These are phyloP conservation scores for Neonectria coccinea DNA, from an alignment of 2,329 filamentous ascomycete species.

Conservation along the genomic window DNA sequence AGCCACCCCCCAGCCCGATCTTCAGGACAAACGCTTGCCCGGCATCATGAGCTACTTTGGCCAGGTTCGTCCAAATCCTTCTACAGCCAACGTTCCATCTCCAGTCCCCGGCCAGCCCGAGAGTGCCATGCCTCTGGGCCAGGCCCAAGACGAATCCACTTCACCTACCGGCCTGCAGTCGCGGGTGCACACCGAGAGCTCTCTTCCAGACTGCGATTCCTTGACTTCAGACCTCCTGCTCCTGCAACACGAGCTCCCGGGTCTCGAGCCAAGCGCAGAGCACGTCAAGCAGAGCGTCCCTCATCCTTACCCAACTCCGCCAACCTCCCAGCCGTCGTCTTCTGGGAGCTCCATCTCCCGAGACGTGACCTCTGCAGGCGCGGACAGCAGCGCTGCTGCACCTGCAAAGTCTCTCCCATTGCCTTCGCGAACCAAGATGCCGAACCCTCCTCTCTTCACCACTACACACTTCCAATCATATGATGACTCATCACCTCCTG, in stretches of 20 bases:
- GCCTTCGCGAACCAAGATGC: conserved; percentile 38
- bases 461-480: conserved; percentile 44
- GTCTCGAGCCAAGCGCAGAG: conserved; percentile 39
- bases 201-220: conserved; percentile 37
- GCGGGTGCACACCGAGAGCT: conserved; percentile 44
- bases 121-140: conserved; percentile 44
- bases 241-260: conserved; percentile 43
- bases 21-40: conserved; percentile 92
- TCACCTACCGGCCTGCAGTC: conserved; percentile 49
- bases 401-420: conserved; percentile 37
- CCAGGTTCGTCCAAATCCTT: conserved; percentile 96
- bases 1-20: conserved; percentile 92
- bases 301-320: conserved; percentile 67
- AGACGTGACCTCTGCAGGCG: conserved; percentile 43
- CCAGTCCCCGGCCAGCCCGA: conserved; percentile 56
- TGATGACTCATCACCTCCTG: conserved; percentile 41
- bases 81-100: conserved; percentile 57
- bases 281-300: conserved; percentile 41
- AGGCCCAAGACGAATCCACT: conserved; percentile 44
- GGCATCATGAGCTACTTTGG: conserved; percentile 98
- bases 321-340: conserved; percentile 62
- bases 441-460: conserved; percentile 42
- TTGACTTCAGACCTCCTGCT: conserved; percentile 38
- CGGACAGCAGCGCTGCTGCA: conserved; percentile 39
- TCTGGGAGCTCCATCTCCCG: conserved; percentile 48